phyloP scores from a whole-genome alignment of 768 basidiomycete genomes.

The Tricholomella constricta region DNA sequence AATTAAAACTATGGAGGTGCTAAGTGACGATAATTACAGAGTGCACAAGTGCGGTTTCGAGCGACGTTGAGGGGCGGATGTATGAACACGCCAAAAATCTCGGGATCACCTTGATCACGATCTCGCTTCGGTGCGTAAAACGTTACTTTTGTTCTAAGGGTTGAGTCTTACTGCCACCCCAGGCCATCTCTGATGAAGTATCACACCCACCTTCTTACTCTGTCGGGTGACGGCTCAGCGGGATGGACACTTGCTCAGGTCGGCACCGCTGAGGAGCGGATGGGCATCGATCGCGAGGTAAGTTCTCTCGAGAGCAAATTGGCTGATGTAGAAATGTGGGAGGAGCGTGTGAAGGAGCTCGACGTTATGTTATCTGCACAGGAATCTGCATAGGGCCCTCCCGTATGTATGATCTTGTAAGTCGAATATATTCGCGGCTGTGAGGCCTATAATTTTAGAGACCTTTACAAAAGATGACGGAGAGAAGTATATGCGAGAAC shows the following conservation, averaged over 20 bases:
- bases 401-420: no score
- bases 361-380: slow-evolving; percentile 54
- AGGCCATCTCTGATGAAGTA: slow-evolving; percentile 88
- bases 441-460: no score
- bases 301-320: slow-evolving; percentile 63
- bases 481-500: no score
- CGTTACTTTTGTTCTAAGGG: not conserved
- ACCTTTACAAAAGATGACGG: no score
- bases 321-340: slow-evolving; percentile 73
- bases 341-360: slow-evolving; percentile 65
- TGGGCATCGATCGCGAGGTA: slow-evolving; percentile 80
- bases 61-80: slow-evolving; percentile 95
- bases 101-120: slow-evolving; percentile 91
- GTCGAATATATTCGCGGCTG: not conserved
- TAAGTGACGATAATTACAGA: slow-evolving; percentile 44
- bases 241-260: slow-evolving; percentile 72
- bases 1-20: no score
- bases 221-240: slow-evolving; percentile 71
- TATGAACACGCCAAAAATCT: slow-evolving; percentile 90
- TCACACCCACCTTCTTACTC: slow-evolving; percentile 82
- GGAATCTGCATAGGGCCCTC: slow-evolving; percentile 32
- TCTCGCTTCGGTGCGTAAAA: slow-evolving; percentile 71
- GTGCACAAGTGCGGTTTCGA: slow-evolving; percentile 94
- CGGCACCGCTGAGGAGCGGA: slow-evolving; percentile 70
- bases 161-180: not conserved